Evolutionary conservation across 768 basidiomycete species (phyloP).

Genomic region (Tulasnella sp.): DNA sequence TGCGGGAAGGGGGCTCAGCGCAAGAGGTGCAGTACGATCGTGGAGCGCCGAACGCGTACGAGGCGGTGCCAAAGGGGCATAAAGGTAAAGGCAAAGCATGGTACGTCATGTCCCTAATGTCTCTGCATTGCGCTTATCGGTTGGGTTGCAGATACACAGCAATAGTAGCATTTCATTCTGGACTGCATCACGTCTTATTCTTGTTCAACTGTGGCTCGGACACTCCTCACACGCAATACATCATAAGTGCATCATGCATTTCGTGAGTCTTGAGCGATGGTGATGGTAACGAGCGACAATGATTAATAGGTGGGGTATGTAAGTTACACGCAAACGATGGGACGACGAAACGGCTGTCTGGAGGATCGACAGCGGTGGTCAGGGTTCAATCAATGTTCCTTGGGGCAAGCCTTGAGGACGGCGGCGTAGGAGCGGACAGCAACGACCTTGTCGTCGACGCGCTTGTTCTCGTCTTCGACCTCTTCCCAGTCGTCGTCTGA

Average conservation of each 20-base stretch:
- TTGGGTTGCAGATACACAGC: background rate
- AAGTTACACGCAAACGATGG: background rate
- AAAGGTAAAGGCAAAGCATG: constrained; percentile 15
- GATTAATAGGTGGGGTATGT: background rate
- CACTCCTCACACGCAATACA: no score
- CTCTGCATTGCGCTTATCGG: no score
- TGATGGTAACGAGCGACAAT: no score
- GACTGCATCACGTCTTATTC: no score
- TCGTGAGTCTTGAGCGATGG: no score
- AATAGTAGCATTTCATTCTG: no score
- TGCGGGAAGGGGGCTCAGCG: constrained; percentile 17
- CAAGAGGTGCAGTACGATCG: constrained; percentile 22
- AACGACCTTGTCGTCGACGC: background rate
- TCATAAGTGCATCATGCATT: no score
- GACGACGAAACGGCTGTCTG: background rate
- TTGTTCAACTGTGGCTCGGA: no score
- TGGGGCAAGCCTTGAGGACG: background rate
- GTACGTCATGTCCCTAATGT: background rate
- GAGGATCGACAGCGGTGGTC: background rate
- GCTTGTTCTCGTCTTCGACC: background rate
- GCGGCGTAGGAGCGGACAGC: background rate
- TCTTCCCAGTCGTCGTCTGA: constrained; percentile 10
- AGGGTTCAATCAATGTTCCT: background rate
- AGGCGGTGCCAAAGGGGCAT: constrained; percentile 19
- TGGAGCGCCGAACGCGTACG: constrained; percentile 29